A percentile compares a stretch with the other conserved stretches of the same genome.
Conservation (phyloP, 1,284 basidiomycete genomes). For the Nidula niveotomentosa region DNA sequence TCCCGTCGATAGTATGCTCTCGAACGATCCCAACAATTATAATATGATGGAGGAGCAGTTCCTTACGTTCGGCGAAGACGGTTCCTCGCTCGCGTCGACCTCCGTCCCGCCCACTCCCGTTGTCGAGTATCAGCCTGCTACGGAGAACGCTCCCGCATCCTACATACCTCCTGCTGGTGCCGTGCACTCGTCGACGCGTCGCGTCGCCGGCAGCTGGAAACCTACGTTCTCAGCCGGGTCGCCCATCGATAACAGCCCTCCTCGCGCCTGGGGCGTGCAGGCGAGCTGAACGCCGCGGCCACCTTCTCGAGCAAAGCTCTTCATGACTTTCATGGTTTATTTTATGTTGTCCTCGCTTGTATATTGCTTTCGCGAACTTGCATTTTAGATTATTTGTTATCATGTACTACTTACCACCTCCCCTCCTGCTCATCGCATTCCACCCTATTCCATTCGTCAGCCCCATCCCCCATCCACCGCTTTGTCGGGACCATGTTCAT, state of each 20-base stretch:
- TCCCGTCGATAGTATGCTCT: no score
- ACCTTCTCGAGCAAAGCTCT: no score
- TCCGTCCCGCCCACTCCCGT: constrained; percentile 3
- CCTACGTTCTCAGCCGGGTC: constrained; percentile 20
- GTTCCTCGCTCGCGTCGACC: constrained; percentile 1
- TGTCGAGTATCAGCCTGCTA: not conserved
- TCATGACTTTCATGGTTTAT: no score
- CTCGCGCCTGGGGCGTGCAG: not conserved
- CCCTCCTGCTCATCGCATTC: not conserved
- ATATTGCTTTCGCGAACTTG: no score
- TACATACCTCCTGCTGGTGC: constrained; percentile 60
- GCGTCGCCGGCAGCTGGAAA: constrained; percentile 56
- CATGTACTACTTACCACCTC: not conserved
- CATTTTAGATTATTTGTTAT: not conserved
- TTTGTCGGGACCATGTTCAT: no score
- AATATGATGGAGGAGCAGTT: no score
- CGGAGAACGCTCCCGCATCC: constrained; percentile 7
- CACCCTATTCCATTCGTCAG: not conserved
- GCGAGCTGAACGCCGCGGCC: constrained; percentile 3
- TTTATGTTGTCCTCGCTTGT: no score
- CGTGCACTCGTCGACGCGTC: constrained; percentile 40
- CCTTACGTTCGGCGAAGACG: not conserved
- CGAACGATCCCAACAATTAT: no score
- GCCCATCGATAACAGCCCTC: constrained; percentile 4
- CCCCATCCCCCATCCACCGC: no score